Evolutionary conservation across 768 basidiomycete species (phyloP), one percentile per base, ranked within the genome.

Genomic region (Pulveroboletus sp.): DNA sequence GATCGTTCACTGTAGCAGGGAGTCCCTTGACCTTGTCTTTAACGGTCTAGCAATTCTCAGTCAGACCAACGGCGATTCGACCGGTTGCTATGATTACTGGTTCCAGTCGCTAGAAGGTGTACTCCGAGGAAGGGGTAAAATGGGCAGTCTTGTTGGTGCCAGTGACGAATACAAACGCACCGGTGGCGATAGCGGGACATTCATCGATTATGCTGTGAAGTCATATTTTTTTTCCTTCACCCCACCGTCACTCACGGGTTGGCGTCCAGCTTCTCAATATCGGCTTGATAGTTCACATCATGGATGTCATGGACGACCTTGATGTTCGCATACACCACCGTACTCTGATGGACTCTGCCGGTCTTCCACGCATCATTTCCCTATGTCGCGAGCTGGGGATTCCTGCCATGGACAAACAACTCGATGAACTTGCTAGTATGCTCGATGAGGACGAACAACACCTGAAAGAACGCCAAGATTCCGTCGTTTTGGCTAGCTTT

Each of bases 61-160:
- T 63, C 64, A 75, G 21, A 69, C 80, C 5, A 90, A 90, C 54
- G 63, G 71, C 44, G 70, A 77, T 44, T 79, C 74, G 13, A 73
- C 74, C 19, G 79, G 80, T 27, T 79, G 74, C 45, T 98, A 91
- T 64, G 84, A 84, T 52, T 93, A 82, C 58, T 98, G 93, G 94
- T 90, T 98, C 63, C 85, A 83, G 57, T 85, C 84, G 0, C 72
- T 95, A 54, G 87, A 92, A 56, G 69, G 71, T 23, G 81, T 81
- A 3, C 75, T 97, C 16, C 78, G 82, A 40, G 94, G 94, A 3
- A 74, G 93, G 47, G 95, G 95, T 1, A 87, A 85, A 65, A 94
- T 97, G 91, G 95, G 95, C 1, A 97, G 90, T 63, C 68, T 90
- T 34, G 95, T 99, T 8, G 97, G 97, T 0, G 92, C 93, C 20